A percentile compares a stretch with the other conserved stretches of the same genome.
Evolutionary conservation across 371 early-diverging fungal genomes (phyloP).

Genomic region (Mucor mucedo): DNA sequence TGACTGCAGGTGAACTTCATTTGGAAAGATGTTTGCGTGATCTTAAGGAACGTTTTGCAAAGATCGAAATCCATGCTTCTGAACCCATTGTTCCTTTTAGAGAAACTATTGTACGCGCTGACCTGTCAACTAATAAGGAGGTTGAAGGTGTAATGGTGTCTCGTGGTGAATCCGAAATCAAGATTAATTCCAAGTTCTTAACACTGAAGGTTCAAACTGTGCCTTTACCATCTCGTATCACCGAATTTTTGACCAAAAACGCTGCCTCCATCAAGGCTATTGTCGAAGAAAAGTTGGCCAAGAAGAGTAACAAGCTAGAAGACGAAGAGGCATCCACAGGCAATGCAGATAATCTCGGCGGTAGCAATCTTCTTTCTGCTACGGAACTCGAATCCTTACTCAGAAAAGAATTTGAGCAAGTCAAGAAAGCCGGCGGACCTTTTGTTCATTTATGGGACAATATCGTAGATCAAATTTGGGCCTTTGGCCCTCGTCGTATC

Average conservation of each 20-base stretch:
- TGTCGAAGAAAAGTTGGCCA: constrained; percentile 52
- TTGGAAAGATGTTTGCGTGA: constrained; percentile 95
- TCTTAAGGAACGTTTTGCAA: constrained; percentile 91
- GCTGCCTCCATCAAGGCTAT: constrained; percentile 67
- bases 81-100: constrained; percentile 97
- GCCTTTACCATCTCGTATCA: constrained; percentile 78
- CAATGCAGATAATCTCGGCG: constrained; percentile 13
- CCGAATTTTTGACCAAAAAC: constrained; percentile 64
- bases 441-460: constrained; percentile 51
- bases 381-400: constrained; percentile 44
- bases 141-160: constrained; percentile 54
- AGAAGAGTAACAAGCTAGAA: constrained; percentile 25
- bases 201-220: constrained; percentile 78
- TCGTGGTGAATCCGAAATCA: constrained; percentile 65
- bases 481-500: constrained; percentile 83
- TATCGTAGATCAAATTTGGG: constrained; percentile 65
- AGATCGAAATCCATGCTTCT: constrained; percentile 91
- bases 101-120: constrained; percentile 79
- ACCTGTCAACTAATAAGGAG: constrained; percentile 48
- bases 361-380: constrained; percentile 30
- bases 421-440: constrained; percentile 51
- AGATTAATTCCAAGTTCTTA: constrained; percentile 68
- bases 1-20: constrained; percentile 97
- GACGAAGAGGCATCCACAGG: constrained; percentile 26
- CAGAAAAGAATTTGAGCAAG: constrained; percentile 51